Evolutionary conservation across 2,329 filamentous ascomycete genomes (phyloP).

Genomic region (Apiospora aurea): DNA sequence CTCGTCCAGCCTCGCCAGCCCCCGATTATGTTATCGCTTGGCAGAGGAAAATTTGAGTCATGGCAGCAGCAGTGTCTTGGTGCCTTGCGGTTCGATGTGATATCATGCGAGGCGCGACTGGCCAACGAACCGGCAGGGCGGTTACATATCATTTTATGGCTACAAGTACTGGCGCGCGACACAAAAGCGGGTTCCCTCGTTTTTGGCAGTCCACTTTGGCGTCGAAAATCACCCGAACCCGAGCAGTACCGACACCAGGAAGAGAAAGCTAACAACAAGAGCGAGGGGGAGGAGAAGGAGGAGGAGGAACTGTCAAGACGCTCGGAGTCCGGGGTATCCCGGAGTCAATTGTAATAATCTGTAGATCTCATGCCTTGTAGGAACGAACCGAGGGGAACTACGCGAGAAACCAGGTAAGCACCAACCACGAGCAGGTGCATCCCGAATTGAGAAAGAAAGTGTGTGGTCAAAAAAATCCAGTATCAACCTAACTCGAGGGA

Average conservation of each 20-base stretch:
- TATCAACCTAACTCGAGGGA: not conserved
- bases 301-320: not conserved
- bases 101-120: not conserved
- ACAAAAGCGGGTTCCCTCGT: not conserved
- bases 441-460: not conserved
- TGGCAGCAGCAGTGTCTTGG: not conserved
- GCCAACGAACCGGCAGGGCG: not conserved
- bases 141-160: not conserved
- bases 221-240: not conserved
- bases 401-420: not conserved
- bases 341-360: not conserved
- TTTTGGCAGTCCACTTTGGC: not conserved
- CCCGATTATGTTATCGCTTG: not conserved
- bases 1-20: not conserved
- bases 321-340: slow-evolving; percentile 12
- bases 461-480: not conserved
- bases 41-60: not conserved
- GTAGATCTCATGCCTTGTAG: slow-evolving; percentile 4
- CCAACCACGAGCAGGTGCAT: not conserved
- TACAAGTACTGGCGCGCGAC: not conserved
- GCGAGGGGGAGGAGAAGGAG: not conserved
- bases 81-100: not conserved
- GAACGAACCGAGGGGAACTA: slow-evolving; percentile 4
- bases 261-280: not conserved
- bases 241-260: not conserved